phyloP scores from a whole-genome alignment of 371 early-diverging fungal genomes.

The Catenaria anguillulae region DNA sequence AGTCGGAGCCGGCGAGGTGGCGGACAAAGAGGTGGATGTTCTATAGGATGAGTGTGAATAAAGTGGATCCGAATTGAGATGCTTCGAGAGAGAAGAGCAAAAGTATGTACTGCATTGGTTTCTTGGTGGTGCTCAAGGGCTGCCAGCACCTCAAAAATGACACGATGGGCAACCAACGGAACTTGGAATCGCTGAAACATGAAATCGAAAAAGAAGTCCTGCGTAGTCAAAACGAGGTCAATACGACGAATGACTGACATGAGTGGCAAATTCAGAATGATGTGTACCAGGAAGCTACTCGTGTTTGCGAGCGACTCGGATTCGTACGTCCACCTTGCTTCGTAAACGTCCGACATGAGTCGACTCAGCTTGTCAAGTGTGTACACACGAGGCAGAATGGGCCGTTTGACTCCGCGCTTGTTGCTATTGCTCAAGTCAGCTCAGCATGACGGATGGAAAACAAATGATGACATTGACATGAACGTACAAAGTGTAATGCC shows the following conservation, averaged over 20 bases:
- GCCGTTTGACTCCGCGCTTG: neutral
- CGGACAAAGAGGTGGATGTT: slow-evolving; percentile 8
- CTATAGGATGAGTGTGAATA: too few species aligned
- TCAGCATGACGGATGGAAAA: too few species aligned
- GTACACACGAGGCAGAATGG: slow-evolving; percentile 6
- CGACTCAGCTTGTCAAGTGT: neutral
- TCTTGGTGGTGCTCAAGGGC: slow-evolving; percentile 7
- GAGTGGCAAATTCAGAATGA: neutral
- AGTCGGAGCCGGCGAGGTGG: slow-evolving; percentile 7
- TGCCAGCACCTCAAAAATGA: slow-evolving; percentile 1
- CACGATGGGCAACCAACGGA: neutral
- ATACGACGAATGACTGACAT: neutral
- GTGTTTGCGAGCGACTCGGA: neutral
- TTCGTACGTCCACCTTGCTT: slow-evolving; percentile 5
- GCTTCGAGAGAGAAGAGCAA: neutral
- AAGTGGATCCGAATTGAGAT: too few species aligned
- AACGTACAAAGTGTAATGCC: neutral
- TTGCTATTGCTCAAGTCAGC: slow-evolving; percentile 1
- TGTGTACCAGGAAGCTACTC: neutral
- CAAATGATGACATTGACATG: neutral
- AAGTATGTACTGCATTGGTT: neutral
- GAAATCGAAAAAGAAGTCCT: slow-evolving; percentile 7
- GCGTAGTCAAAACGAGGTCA: neutral
- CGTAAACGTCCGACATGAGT: slow-evolving; percentile 5
- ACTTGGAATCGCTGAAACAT: slow-evolving; percentile 2